phyloP scores from a whole-genome alignment of 2,329 filamentous ascomycete species.

The Colletotrichum sp. region DNA sequence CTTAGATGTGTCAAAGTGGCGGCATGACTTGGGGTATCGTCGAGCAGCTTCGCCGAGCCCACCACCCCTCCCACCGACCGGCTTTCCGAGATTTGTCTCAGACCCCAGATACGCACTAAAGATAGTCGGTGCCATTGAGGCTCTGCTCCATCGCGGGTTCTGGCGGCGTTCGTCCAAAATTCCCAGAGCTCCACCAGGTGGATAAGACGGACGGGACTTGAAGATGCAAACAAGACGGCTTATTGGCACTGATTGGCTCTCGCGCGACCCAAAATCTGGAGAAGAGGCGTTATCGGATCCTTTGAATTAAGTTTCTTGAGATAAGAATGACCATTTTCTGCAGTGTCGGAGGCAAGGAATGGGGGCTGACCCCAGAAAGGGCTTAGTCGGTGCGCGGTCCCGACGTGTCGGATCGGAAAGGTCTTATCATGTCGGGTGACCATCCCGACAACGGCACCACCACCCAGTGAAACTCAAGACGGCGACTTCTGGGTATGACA shows the following conservation, averaged over 20 bases:
- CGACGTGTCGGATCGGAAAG: conserved; percentile 14
- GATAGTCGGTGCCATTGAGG: background rate
- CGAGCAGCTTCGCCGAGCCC: background rate
- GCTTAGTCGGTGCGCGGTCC: background rate
- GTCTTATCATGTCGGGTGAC: background rate
- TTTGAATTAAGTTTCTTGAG: conserved; percentile 8
- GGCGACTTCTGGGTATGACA: background rate
- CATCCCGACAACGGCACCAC: conserved; percentile 1
- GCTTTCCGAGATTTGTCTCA: conserved; percentile 4
- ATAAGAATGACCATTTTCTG: conserved; percentile 10
- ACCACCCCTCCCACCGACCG: background rate
- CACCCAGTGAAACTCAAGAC: background rate
- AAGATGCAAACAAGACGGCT: background rate
- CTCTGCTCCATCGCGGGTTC: background rate
- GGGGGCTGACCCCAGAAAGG: background rate
- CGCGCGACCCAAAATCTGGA: background rate
- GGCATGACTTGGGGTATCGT: background rate
- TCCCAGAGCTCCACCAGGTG: background rate
- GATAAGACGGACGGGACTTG: background rate
- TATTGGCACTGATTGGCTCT: background rate
- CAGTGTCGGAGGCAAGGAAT: background rate
- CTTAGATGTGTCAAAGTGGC: background rate
- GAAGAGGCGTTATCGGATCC: background rate
- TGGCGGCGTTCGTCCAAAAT: background rate
- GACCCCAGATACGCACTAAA: background rate